Conservation (phyloP, 352 stramenopile species). For the Phytophthora pisi region DNA sequence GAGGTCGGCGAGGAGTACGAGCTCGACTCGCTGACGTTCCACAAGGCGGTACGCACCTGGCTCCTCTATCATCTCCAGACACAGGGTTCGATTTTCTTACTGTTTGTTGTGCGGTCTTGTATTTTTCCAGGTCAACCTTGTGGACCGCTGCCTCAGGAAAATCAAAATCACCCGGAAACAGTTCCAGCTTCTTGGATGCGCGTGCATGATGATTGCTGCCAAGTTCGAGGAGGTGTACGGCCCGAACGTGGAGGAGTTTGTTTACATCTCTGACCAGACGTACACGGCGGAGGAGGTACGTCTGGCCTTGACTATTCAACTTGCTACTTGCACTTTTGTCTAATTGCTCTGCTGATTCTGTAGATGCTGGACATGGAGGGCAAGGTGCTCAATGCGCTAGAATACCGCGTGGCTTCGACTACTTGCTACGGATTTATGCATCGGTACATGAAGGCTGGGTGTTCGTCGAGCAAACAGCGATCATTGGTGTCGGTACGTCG, state of each 20-base stretch:
- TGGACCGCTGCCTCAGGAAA: conserved; percentile 81
- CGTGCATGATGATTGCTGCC: conserved; percentile 95
- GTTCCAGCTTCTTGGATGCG: conserved; percentile 96
- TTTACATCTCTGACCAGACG: conserved; percentile 97
- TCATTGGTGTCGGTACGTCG: conserved; percentile 68
- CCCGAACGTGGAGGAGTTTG: conserved; percentile 93
- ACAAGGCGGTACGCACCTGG: conserved; percentile 62
- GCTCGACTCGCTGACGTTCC: conserved; percentile 81
- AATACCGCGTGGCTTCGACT: conserved; percentile 80
- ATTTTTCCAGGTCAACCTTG: conserved; percentile 67
- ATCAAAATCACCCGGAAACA: conserved; percentile 90
- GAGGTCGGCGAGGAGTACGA: conserved; percentile 89
- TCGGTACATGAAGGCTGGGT: conserved; percentile 66
- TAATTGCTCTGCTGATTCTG: conserved; percentile 13
- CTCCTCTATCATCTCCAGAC: background rate
- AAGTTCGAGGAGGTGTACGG: conserved; percentile 99
- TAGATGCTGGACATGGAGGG: conserved; percentile 87
- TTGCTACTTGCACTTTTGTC: background rate
- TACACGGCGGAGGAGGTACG: conserved; percentile 89
- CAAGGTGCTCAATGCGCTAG: conserved; percentile 73
- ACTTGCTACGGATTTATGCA: conserved; percentile 78
- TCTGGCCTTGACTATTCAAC: background rate
- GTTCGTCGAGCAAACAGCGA: conserved; percentile 57
- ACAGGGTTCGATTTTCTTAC: background rate
- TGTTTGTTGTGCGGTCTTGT: background rate